Percentiles rank a stretch among this genome's conserved stretches.
Evolutionary conservation across 169 alveolate species (phyloP).

Genomic region (Plasmodium adleri): DNA sequence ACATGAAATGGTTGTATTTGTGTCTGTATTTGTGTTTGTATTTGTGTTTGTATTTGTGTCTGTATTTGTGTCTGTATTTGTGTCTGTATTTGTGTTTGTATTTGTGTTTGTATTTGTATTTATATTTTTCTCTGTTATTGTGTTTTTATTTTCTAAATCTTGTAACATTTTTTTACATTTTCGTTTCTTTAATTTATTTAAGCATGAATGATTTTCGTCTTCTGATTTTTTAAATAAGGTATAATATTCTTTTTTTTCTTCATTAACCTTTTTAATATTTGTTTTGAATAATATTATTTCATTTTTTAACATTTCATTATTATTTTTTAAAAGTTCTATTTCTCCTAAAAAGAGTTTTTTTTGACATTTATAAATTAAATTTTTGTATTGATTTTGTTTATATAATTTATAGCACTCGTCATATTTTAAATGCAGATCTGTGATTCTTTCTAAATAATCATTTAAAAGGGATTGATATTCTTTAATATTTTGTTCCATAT

Average conservation of each 20-base stretch:
- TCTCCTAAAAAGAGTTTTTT: slow-evolving; percentile 34
- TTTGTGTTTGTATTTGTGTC: no score
- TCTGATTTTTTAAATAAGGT: slow-evolving; percentile 39
- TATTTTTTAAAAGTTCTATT: slow-evolving; percentile 35
- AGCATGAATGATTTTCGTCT: slow-evolving; percentile 40
- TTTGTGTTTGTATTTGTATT: neutral
- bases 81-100: no score
- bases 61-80: no score
- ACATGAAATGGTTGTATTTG: no score
- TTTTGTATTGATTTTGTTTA: slow-evolving; percentile 47
- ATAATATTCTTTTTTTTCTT: slow-evolving; percentile 50
- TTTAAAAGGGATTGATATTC: slow-evolving; percentile 26
- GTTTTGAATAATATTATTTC: slow-evolving; percentile 27
- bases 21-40: no score
- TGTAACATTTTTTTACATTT: slow-evolving; percentile 28
- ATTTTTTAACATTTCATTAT: slow-evolving; percentile 28
- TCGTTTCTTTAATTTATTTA: slow-evolving; percentile 45
- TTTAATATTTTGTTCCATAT: slow-evolving; percentile 45
- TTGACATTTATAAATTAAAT: slow-evolving; percentile 33
- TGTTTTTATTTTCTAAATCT: slow-evolving; percentile 30
- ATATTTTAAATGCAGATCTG: slow-evolving; percentile 48
- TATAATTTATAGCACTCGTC: slow-evolving; percentile 56
- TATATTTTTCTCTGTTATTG: slow-evolving; percentile 17
- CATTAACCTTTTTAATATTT: slow-evolving; percentile 23
- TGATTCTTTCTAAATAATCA: slow-evolving; percentile 52